phyloP scores from a whole-genome alignment of 2,329 filamentous ascomycete genomes.

The Emericellopsis cladophorae region DNA sequence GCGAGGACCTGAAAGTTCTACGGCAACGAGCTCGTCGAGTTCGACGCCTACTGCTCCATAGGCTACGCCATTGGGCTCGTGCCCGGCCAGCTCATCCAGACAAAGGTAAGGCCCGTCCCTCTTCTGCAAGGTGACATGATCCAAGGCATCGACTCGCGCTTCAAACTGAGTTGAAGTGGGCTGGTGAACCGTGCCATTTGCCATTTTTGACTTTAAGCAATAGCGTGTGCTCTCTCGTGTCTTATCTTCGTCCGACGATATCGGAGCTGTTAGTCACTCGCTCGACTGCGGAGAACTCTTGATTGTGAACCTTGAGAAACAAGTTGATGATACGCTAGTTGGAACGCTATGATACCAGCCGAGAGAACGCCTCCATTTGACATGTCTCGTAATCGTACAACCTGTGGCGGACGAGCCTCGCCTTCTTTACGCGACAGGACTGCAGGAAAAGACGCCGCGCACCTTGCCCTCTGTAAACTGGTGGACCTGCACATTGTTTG shows the following conservation, averaged over 20 bases:
- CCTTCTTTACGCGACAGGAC: constrained; percentile 10
- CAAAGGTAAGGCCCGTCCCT: constrained; percentile 22
- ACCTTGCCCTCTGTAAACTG: constrained; percentile 13
- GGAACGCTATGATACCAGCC: too few species aligned
- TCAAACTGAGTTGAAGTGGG: too few species aligned
- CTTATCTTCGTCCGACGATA: too few species aligned
- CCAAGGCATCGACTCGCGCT: too few species aligned
- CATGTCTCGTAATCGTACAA: background rate
- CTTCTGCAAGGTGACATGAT: constrained; percentile 20
- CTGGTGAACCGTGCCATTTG: too few species aligned
- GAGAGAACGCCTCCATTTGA: background rate
- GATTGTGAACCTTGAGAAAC: too few species aligned
- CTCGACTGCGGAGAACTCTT: too few species aligned
- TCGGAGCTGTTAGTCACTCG: too few species aligned
- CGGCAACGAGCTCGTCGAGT: constrained; percentile 41
- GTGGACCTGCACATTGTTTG: constrained; percentile 6
- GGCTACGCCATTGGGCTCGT: constrained; percentile 42
- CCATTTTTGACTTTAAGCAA: too few species aligned
- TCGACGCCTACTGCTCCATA: constrained; percentile 40
- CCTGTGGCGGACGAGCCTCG: too few species aligned
- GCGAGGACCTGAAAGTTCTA: constrained; percentile 24
- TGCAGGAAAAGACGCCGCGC: constrained; percentile 14
- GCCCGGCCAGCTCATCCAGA: constrained; percentile 24
- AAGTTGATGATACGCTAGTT: too few species aligned
- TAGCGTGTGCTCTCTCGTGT: too few species aligned